Evolutionary conservation across 176 grass and related monocot genomes (phyloP).

Genomic region (Musa itinerans): DNA sequence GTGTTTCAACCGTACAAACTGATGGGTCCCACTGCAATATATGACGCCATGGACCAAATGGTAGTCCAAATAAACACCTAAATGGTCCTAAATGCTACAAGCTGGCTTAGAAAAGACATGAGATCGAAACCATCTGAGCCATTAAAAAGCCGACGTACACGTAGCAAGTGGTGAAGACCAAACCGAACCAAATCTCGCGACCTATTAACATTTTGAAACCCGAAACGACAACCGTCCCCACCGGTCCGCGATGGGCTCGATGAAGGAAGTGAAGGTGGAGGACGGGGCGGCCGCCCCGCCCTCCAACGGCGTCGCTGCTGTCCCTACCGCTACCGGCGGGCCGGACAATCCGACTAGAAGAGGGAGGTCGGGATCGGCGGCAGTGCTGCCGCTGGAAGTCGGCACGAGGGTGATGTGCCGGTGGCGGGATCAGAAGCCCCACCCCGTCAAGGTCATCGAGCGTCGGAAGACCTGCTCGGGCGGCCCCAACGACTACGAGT

Average conservation of each 20-base stretch:
- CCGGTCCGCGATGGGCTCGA: slow-evolving; percentile 48
- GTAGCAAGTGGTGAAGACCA: too few relatives aligned
- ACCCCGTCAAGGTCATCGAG: slow-evolving; percentile 98
- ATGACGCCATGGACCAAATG: too few relatives aligned
- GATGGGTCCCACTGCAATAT: too few relatives aligned
- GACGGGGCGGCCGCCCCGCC: slow-evolving; percentile 26
- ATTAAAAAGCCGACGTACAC: too few relatives aligned
- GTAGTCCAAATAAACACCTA: too few relatives aligned
- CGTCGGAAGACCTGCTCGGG: slow-evolving; percentile 45
- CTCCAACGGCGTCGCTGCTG: slow-evolving; percentile 44
- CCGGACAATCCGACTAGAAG: slow-evolving; percentile 18
- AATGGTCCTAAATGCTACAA: too few relatives aligned
- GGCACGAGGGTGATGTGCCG: slow-evolving; percentile 95
- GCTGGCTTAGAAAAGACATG: too few relatives aligned
- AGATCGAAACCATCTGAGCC: too few relatives aligned
- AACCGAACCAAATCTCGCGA: too few relatives aligned
- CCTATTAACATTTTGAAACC: background rate
- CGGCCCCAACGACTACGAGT: slow-evolving; percentile 69
- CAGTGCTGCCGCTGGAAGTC: slow-evolving; percentile 65
- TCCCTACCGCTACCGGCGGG: slow-evolving; percentile 27
- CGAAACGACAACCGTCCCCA: background rate
- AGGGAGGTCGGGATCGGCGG: slow-evolving; percentile 30
- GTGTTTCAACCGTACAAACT: too few relatives aligned
- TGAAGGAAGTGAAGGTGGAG: slow-evolving; percentile 62
- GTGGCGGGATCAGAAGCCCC: slow-evolving; percentile 92